Evolutionary conservation across 495 filamentous ascomycete species (phyloP), one percentile per base, ranked within the genome.

Genomic region (Podospora tetraspora): DNA sequence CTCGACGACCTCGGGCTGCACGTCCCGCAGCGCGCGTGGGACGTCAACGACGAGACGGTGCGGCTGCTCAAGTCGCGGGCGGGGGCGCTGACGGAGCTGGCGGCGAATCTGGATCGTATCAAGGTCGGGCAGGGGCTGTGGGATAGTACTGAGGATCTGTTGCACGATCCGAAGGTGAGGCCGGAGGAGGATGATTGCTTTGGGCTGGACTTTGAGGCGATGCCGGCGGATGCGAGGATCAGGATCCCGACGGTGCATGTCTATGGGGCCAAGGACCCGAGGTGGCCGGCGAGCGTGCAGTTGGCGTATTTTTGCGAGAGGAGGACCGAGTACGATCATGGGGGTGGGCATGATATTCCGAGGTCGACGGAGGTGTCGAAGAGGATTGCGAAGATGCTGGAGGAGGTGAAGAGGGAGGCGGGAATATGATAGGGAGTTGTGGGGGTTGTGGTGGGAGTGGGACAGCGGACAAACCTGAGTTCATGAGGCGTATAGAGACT

Each of bases 241-340:
- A 62, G 72, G 21, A 83, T 91, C 22, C 88, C 88, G 0, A 89
- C 88, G 10, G 85, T 86, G 61, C 87, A 90, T 75, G 75, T 89
- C 19, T 88, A 85, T 68, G 88, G 88, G 0, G 73, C 68, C 3
- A 85, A 85, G 62, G 88, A 90, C 74, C 86, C 87, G 6, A 68
- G 85, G 57, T 88, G 82, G 73, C 80, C 83, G 2, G 73, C 84
- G 4, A 82, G 84, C 16, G 66, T 87, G 57, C 87, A 90, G 70
- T 73, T 90, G 52, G 84, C 83, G 59, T 77, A 82, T 10, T 76
- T 88, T 30, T 89, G 86, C 64, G 81, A 85, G 52, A 78, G 78
- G 1, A 74, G 82, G 24, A 83, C 81, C 66, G 78, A 78, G 37
- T 87, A 81, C 71, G 79, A 86, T 66, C 86, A 89, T 72, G 75